These are phyloP conservation scores for Colletotrichum sp. DNA, from an alignment of 2,329 filamentous ascomycete species.

Conservation along the genomic window DNA sequence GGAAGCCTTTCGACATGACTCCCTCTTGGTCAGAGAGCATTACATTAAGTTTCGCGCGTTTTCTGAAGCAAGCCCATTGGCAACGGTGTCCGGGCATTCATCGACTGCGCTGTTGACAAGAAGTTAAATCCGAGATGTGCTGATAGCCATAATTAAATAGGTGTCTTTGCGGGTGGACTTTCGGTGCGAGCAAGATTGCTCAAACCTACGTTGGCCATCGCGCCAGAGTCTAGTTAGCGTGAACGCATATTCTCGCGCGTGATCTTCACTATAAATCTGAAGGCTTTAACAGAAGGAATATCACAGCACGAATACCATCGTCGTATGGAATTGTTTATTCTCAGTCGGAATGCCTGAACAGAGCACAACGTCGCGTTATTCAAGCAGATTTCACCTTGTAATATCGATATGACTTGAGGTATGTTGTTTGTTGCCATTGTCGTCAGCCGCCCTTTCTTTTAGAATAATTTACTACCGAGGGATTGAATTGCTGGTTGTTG, in stretches of 20 bases:
- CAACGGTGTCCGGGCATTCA: no score
- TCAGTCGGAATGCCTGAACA: not conserved
- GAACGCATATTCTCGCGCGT: not conserved
- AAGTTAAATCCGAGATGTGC: not conserved
- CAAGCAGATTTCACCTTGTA: fast-evolving
- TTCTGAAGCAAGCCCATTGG: no score
- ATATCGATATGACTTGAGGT: fast-evolving
- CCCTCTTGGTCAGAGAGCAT: no score
- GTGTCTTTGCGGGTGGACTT: no score
- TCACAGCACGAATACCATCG: fast-evolving
- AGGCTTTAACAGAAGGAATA: not conserved
- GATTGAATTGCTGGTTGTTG: no score
- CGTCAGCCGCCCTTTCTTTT: not conserved
- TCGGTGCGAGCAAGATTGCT: no score
- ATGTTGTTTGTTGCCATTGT: not conserved
- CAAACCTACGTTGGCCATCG: no score
- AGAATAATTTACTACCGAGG: not conserved
- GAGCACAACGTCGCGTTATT: fast-evolving
- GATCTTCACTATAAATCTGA: not conserved
- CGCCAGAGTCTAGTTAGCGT: not conserved
- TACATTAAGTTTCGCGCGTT: no score
- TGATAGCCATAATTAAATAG: not conserved
- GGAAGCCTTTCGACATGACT: not conserved
- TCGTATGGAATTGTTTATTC: fast-evolving
- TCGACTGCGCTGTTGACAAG: not conserved